Percentiles rank a stretch among this genome's conserved stretches.
Evolutionary conservation across 495 filamentous ascomycete species (phyloP).

Genomic region (Acidiella bohemica): DNA sequence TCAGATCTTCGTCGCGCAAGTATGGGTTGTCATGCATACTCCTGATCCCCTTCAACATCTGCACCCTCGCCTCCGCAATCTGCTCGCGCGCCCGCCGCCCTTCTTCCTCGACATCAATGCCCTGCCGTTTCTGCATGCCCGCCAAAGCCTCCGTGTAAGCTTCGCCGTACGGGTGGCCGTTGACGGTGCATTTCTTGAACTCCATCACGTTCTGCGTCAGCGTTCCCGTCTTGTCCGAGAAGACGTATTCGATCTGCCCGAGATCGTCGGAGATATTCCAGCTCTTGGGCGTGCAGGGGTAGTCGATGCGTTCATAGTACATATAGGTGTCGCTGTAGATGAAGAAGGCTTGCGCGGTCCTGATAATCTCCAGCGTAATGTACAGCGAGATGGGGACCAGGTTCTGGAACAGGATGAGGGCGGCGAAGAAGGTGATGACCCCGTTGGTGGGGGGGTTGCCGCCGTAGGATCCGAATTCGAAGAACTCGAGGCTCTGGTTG

Average conservation of each 20-base stretch:
- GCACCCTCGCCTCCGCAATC: conserved; percentile 61
- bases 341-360: conserved; percentile 86
- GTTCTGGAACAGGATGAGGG: conserved; percentile 90
- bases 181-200: conserved; percentile 95
- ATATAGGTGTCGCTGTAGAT: conserved; percentile 92
- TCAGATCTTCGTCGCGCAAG: conserved; percentile 74
- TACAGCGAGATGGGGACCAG: conserved; percentile 97
- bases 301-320: conserved; percentile 91
- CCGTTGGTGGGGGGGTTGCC: conserved; percentile 65
- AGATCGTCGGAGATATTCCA: conserved; percentile 99
- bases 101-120: conserved; percentile 72
- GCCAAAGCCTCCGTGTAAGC: conserved; percentile 94
- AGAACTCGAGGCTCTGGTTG: conserved; percentile 62
- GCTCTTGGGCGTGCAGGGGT: conserved; percentile 90
- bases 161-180: conserved; percentile 88
- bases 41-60: conserved; percentile 59
- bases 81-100: conserved; percentile 56
- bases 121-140: conserved; percentile 84
- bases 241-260: conserved; percentile 98
- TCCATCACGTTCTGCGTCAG: conserved; percentile 99
- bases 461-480: conserved; percentile 79
- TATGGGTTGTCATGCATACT: conserved; percentile 81
- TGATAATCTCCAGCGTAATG: conserved; percentile 93
- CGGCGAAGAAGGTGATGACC: conserved; percentile 92
- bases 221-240: conserved; percentile 98